Conservation (phyloP, 345 rosid species). For the Gossypium longicalyx region DNA sequence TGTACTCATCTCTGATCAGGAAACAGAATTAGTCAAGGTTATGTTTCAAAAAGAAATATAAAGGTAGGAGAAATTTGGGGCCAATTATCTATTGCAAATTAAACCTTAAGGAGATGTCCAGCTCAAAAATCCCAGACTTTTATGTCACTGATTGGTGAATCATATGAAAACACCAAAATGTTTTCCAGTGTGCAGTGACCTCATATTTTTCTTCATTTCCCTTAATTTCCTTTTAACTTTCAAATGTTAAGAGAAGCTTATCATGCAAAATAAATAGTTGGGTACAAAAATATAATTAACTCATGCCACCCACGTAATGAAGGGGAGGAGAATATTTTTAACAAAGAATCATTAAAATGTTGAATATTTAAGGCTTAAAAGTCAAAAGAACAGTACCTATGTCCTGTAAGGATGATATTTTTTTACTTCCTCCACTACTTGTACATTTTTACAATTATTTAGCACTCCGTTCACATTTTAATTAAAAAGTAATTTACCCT, state of each 20-base stretch:
- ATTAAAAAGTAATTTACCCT: too few relatives aligned
- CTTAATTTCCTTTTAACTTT: background rate
- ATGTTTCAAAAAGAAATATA: background rate
- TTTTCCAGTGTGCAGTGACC: background rate
- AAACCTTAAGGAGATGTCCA: background rate
- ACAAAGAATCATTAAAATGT: too few relatives aligned
- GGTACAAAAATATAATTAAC: background rate
- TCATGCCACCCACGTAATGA: too few relatives aligned
- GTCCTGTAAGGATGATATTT: too few relatives aligned
- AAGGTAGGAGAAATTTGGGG: background rate
- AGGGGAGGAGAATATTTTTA: too few relatives aligned
- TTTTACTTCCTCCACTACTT: too few relatives aligned
- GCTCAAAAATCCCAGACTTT: background rate
- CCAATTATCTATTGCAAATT: background rate
- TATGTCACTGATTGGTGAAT: background rate
- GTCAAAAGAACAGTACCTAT: too few relatives aligned
- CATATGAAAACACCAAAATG: background rate
- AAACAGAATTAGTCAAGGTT: background rate
- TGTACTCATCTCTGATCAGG: constrained; percentile 75
- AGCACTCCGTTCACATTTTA: too few relatives aligned
- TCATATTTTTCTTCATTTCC: background rate
- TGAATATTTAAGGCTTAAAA: too few relatives aligned
- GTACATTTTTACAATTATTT: too few relatives aligned
- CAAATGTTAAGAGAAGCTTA: background rate
- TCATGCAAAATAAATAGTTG: background rate